Conservation (phyloP, 1,284 basidiomycete species). For the Xerocomus nothofagi region DNA sequence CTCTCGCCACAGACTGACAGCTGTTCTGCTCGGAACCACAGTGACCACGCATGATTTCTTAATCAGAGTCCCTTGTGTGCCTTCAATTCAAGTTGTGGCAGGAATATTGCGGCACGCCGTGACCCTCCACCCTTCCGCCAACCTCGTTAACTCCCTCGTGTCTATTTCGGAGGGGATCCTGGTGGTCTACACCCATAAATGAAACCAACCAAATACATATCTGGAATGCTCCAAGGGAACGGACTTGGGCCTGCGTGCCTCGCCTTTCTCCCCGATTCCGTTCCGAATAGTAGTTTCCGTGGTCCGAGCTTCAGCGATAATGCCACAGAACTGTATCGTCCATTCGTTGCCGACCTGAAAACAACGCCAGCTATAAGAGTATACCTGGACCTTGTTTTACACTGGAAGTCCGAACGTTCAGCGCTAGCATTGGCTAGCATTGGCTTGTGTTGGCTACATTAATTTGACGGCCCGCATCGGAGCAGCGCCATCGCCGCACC, state of each 20-base stretch:
- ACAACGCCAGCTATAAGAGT: not conserved
- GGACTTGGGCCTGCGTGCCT: conserved; percentile 5
- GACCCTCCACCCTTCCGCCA: not conserved
- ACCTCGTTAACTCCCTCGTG: conserved; percentile 15
- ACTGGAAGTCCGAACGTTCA: conserved; percentile 1
- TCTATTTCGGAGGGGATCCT: conserved; percentile 5
- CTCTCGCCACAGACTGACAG: conserved; percentile 16
- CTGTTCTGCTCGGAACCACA: conserved; percentile 10
- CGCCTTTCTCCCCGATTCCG: conserved; percentile 9
- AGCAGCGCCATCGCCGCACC: not conserved
- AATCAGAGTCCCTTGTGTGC: conserved; percentile 14
- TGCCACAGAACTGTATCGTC: conserved; percentile 1
- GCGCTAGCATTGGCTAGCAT: too few species aligned
- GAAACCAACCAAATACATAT: conserved; percentile 1
- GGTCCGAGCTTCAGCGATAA: conserved; percentile 2
- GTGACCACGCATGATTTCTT: not conserved
- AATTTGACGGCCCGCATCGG: not conserved
- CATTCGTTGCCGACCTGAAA: conserved; percentile 7
- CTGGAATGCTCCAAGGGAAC: not conserved
- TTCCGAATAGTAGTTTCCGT: conserved; percentile 2
- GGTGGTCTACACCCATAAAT: conserved; percentile 7
- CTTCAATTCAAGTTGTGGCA: conserved; percentile 11
- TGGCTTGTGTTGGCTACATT: not conserved
- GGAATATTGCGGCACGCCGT: conserved; percentile 8
- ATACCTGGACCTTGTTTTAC: conserved; percentile 2